These are phyloP conservation scores for Friedmanniomyces simplex DNA, from an alignment of 495 filamentous ascomycete species.

Conservation along the genomic window DNA sequence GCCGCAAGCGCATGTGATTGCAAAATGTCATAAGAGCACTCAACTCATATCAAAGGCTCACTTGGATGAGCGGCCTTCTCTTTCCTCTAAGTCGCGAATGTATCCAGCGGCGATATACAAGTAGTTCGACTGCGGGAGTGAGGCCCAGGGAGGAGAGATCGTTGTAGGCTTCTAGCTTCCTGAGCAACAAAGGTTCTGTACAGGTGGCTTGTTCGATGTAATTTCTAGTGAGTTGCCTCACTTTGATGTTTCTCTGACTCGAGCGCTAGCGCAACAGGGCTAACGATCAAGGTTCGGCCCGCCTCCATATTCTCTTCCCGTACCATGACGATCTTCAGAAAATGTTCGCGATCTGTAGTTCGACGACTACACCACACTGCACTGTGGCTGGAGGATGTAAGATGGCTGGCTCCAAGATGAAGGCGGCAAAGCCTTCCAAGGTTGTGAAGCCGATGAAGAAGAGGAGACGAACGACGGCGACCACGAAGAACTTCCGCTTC, in stretches of 20 bases:
- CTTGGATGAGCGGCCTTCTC: neutral
- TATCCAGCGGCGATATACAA: too few species aligned
- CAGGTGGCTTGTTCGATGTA: too few species aligned
- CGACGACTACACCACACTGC: neutral
- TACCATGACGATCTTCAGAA: neutral
- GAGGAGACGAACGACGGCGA: conserved; percentile 46
- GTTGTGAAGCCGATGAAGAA: conserved; percentile 38
- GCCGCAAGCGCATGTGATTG: conserved; percentile 5
- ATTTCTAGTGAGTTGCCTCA: too few species aligned
- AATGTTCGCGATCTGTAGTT: neutral
- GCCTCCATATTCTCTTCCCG: neutral
- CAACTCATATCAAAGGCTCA: neutral
- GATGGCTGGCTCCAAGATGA: conserved; percentile 43
- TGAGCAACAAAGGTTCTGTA: too few species aligned
- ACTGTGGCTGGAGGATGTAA: neutral
- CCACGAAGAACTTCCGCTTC: conserved; percentile 75
- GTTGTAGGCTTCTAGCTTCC: too few species aligned
- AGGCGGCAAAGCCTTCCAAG: conserved; percentile 55
- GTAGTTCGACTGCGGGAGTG: too few species aligned
- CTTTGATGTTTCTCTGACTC: too few species aligned
- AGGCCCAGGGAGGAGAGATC: too few species aligned
- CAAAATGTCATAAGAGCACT: neutral
- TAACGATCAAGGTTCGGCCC: conserved; percentile 2
- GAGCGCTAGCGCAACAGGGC: neutral
- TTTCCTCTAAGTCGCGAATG: too few species aligned